Evolutionary conservation across 2,329 filamentous ascomycete species (phyloP), one percentile per base, ranked within the genome.

Genomic region (Sporothrix pallida): DNA sequence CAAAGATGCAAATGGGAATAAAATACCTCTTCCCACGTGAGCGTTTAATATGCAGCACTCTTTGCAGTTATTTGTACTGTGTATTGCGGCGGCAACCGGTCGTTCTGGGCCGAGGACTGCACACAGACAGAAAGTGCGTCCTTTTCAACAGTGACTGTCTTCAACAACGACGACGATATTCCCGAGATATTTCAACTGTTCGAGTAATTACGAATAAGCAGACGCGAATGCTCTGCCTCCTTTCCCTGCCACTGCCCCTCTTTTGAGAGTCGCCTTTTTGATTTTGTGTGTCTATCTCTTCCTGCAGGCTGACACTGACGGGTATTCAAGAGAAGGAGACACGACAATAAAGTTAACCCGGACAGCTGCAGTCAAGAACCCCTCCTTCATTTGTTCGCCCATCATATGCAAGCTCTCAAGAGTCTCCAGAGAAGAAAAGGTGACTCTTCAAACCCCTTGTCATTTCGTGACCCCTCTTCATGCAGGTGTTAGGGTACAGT

Each of bases 21-120:
- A 63, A 63, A 63, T 44, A 20, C 60, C 37, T 63, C 60, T 63
- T 63, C 13, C 56, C 60, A 65, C 60, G 60, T 23, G 37, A 65
- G 37, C 37, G 60, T 65, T 42, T 65, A 65, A 23, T 46, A 65
- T 42, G 17, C 6, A 37, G 37, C 60, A 20, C 60, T 23, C 9
- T 23, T 23, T 44, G 10, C 17, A 23, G 12, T 2, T n/a, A 46
- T n/a, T 23, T 42, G 20, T 7, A 44, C 60, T 20, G 5, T 44
- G 8, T 13, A 44, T 46, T 13, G 60, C 10, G 60, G 60, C 37
- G 37, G 60, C 42, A 65, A 37, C 37, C 60, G 60, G 60, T 46
- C 60, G 37, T 46, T 42, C n/a, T 23, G 60, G 60, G 60, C 60
- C 37, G 37, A 46, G 56, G 26, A 12, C 26, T 37, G 3, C 5